phyloP scores from a whole-genome alignment of 2,329 filamentous ascomycete species.

The Microcyclospora tardicrescens region DNA sequence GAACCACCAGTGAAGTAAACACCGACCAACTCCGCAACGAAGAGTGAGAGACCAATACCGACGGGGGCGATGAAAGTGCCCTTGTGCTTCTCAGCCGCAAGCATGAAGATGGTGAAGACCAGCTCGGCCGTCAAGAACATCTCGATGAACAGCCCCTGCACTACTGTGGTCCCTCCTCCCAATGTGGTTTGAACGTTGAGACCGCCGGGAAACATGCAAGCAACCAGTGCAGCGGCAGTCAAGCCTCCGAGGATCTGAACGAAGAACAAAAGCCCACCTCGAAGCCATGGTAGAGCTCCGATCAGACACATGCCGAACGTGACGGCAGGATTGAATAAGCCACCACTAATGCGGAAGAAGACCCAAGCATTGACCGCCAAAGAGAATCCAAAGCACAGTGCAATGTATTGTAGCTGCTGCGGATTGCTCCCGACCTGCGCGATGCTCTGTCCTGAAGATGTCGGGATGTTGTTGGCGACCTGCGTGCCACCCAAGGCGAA shows the following conservation, averaged over 20 bases:
- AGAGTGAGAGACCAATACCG: constrained; percentile 29
- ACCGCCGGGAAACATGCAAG: constrained; percentile 31
- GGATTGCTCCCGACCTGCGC: constrained; percentile 22
- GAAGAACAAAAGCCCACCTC: constrained; percentile 31
- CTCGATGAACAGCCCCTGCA: constrained; percentile 37
- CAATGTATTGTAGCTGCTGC: constrained; percentile 26
- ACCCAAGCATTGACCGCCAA: constrained; percentile 30
- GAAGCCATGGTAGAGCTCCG: constrained; percentile 34
- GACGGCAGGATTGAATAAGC: constrained; percentile 25
- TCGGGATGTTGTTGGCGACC: constrained; percentile 29
- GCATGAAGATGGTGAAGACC: constrained; percentile 37
- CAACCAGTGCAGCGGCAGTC: constrained; percentile 32
- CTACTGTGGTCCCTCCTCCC: constrained; percentile 29
- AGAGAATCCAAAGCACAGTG: constrained; percentile 28
- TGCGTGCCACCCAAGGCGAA: constrained; percentile 33
- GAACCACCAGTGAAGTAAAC: constrained; percentile 28
- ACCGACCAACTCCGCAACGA: constrained; percentile 8
- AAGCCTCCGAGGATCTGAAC: constrained; percentile 35
- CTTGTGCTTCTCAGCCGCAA: constrained; percentile 31
- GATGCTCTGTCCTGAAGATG: constrained; percentile 10
- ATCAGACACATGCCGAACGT: constrained; percentile 19
- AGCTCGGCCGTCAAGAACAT: constrained; percentile 39
- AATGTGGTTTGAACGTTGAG: constrained; percentile 34
- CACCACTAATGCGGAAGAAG: constrained; percentile 25
- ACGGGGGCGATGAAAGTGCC: constrained; percentile 28